Percentiles rank a stretch among this genome's conserved stretches.
Conservation (phyloP, 768 basidiomycete genomes). For the Panaeolus cyanescens region DNA sequence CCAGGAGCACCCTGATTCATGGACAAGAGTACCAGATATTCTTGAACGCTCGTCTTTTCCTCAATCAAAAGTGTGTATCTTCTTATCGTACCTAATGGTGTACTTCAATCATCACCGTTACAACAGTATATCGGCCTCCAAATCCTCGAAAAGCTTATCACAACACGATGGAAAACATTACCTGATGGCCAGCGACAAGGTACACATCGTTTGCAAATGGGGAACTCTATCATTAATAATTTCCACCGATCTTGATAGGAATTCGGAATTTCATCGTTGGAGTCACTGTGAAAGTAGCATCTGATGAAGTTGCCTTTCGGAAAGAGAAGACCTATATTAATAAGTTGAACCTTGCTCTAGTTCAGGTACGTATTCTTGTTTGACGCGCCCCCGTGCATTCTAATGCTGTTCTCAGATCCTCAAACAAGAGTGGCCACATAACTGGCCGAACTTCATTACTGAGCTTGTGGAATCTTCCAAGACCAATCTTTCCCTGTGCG, state of each 20-base stretch:
- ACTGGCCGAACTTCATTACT: slow-evolving; percentile 97
- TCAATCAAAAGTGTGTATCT: slow-evolving; percentile 72
- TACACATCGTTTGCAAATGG: slow-evolving; percentile 24
- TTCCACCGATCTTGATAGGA: slow-evolving; percentile 42
- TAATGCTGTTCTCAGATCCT: slow-evolving; percentile 67
- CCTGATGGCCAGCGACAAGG: slow-evolving; percentile 94
- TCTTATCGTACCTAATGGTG: not conserved
- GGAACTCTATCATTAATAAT: not conserved
- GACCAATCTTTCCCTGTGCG: slow-evolving; percentile 93
- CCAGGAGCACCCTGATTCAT: slow-evolving; percentile 94
- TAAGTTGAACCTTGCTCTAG: slow-evolving; percentile 94
- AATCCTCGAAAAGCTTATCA: slow-evolving; percentile 94
- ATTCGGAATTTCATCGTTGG: slow-evolving; percentile 97
- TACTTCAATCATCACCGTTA: slow-evolving; percentile 14
- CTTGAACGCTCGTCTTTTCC: slow-evolving; percentile 82
- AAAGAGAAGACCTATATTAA: slow-evolving; percentile 95
- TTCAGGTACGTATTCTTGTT: slow-evolving; percentile 62
- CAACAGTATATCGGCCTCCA: slow-evolving; percentile 92
- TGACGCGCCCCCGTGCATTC: slow-evolving; percentile 4
- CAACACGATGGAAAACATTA: slow-evolving; percentile 93
- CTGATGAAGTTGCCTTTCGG: slow-evolving; percentile 85
- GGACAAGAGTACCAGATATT: slow-evolving; percentile 96
- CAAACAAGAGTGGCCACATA: slow-evolving; percentile 99
- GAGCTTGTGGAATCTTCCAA: slow-evolving; percentile 98
- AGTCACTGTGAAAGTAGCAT: slow-evolving; percentile 89